Percentiles rank a stretch among this genome's conserved stretches.
Conservation (phyloP, 2,329 filamentous ascomycete genomes). For the Albifimbria verrucaria region DNA sequence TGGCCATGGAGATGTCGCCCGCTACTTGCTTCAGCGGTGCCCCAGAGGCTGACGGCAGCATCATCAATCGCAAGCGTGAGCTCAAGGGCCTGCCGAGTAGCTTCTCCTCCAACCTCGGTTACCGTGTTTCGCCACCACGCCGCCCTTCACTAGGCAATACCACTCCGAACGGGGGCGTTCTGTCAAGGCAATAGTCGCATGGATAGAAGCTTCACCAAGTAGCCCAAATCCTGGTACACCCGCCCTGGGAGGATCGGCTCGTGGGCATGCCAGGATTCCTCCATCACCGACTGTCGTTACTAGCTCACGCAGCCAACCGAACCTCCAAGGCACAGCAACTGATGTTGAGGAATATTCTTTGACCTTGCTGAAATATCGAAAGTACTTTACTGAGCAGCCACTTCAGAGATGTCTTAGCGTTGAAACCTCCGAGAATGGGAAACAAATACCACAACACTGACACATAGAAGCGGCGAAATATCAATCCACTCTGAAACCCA, state of each 20-base stretch:
- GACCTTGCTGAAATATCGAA: conserved; percentile 27
- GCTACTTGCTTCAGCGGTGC: neutral
- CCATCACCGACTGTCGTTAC: neutral
- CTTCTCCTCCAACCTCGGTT: conserved; percentile 25
- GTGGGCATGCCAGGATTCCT: neutral
- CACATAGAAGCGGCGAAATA: too few species aligned
- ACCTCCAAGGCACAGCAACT: too few species aligned
- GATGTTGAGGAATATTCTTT: conserved; percentile 28
- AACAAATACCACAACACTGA: neutral
- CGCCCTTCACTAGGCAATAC: neutral
- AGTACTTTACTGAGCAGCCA: conserved; percentile 26
- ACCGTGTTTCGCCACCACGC: conserved; percentile 10
- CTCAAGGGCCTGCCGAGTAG: conserved; percentile 19
- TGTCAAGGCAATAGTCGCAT: conserved; percentile 28
- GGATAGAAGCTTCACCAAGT: conserved; percentile 22
- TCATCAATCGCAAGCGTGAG: conserved; percentile 12
- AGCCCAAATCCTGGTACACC: neutral
- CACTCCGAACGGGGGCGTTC: conserved; percentile 14
- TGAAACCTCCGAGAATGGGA: conserved; percentile 1
- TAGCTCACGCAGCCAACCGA: neutral
- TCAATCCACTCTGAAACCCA: neutral
- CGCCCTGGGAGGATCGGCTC: neutral
- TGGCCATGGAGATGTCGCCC: neutral
- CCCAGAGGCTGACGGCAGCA: conserved; percentile 2
- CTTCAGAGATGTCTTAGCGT: conserved; percentile 28